These are phyloP conservation scores for Plasmodium relictum DNA, from an alignment of 169 alveolate genomes.

Conservation along the genomic window DNA sequence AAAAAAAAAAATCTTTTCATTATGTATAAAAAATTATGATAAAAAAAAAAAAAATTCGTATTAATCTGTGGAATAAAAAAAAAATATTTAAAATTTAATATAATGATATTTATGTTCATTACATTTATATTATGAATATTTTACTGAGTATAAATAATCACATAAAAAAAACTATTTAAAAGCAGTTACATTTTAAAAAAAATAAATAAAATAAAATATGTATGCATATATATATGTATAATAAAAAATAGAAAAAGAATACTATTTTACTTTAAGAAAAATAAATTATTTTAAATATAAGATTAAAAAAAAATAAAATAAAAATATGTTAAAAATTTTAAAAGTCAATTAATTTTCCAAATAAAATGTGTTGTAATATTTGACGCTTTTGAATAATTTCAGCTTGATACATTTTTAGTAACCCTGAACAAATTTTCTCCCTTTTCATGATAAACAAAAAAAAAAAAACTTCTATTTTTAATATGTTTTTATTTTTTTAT, in stretches of 20 bases:
- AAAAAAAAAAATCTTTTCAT: background rate
- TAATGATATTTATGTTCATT: no score
- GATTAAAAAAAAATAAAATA: background rate
- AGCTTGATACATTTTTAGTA: constrained; percentile 94
- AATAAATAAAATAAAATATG: background rate
- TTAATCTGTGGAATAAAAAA: no score
- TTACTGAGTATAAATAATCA: no score
- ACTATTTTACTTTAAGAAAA: no score
- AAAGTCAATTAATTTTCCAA: constrained; percentile 90
- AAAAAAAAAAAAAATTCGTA: no score
- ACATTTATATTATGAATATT: no score
- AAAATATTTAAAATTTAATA: no score
- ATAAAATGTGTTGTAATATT: constrained; percentile 92
- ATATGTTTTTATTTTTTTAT: background rate
- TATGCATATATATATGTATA: background rate
- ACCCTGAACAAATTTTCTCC: constrained; percentile 91
- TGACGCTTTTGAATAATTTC: constrained; percentile 93
- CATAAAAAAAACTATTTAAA: no score
- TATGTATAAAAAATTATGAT: background rate
- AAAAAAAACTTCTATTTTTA: constrained; percentile 81
- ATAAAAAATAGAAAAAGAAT: no score
- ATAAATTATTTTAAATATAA: no score
- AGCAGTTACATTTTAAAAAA: background rate
- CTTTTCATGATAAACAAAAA: constrained; percentile 23
- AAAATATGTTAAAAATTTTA: background rate